phyloP scores from a whole-genome alignment of 176 grass and related monocot species.

The Musa schizocarpa region DNA sequence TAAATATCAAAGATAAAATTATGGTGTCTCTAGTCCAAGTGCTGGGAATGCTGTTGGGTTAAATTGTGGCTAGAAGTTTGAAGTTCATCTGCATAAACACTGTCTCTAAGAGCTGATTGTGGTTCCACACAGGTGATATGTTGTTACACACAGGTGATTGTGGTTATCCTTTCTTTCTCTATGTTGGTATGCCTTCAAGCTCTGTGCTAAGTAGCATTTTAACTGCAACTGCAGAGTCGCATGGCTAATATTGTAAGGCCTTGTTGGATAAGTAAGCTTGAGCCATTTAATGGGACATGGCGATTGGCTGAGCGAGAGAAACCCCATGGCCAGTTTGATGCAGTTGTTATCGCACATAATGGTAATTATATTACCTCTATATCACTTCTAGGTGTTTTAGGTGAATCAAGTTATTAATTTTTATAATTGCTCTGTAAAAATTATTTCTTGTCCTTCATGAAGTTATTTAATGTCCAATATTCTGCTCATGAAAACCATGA shows the following conservation, averaged over 20 bases:
- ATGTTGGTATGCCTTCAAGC: constrained; percentile 10
- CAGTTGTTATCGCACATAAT: constrained; percentile 86
- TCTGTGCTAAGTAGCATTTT: constrained; percentile 20
- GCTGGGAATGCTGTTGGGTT: no score
- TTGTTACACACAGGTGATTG: neutral
- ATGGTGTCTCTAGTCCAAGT: no score
- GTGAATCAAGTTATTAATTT: neutral
- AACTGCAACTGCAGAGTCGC: constrained; percentile 42
- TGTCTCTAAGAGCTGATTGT: no score
- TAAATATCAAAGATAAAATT: no score
- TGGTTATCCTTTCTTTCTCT: constrained; percentile 9
- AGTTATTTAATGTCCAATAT: neutral
- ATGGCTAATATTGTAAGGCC: constrained; percentile 50
- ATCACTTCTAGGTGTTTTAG: neutral
- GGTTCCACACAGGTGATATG: neutral
- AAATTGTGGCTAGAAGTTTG: no score
- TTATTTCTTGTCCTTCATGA: neutral
- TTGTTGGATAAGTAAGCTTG: constrained; percentile 90
- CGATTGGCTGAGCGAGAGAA: constrained; percentile 73
- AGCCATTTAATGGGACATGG: constrained; percentile 77
- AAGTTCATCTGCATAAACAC: no score
- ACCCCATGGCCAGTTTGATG: constrained; percentile 66
- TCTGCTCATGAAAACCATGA: neutral
- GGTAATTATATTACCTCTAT: constrained; percentile 28
- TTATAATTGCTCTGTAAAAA: neutral